These are phyloP conservation scores for Dimargaris verticillata DNA, from an alignment of 192 early-diverging fungal genomes.

Conservation along the genomic window DNA sequence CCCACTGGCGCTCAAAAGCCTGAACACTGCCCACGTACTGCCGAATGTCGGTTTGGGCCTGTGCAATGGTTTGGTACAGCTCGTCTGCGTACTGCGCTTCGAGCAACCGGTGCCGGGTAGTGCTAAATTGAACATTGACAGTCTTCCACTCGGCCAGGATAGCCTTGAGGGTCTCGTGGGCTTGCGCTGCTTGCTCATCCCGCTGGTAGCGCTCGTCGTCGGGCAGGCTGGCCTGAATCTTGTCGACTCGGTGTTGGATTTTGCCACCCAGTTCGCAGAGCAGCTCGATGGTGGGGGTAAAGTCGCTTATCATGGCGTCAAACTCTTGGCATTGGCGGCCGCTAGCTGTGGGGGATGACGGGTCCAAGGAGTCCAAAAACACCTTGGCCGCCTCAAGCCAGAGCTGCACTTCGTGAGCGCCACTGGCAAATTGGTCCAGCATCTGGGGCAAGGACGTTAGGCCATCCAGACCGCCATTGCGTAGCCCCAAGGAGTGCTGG, in stretches of 20 bases:
- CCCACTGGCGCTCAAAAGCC: conserved; percentile 9
- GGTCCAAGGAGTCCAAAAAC: conserved; percentile 8
- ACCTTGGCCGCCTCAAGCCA: conserved; percentile 13
- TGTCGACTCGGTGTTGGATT: not conserved
- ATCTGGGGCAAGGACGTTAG: conserved; percentile 9
- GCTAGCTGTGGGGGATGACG: not conserved
- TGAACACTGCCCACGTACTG: conserved; percentile 9
- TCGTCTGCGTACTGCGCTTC: conserved; percentile 9
- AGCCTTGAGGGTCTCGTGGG: not conserved
- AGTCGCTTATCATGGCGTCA: conserved; percentile 7
- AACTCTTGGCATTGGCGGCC: conserved; percentile 2
- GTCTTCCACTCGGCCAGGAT: conserved; percentile 10
- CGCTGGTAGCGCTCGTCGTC: conserved; percentile 2
- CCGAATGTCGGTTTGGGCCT: conserved; percentile 7
- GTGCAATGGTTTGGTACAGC: not conserved
- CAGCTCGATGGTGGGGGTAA: conserved; percentile 12
- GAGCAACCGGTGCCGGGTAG: not conserved
- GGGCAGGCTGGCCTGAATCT: conserved; percentile 10
- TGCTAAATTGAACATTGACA: not conserved
- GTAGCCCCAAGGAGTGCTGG: too few relatives aligned
- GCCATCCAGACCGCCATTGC: too few relatives aligned
- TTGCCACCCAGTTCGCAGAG: conserved; percentile 8
- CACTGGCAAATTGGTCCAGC: conserved; percentile 11
- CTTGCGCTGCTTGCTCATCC: conserved; percentile 2
- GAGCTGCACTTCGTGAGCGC: conserved; percentile 9